A percentile compares a stretch with the other conserved stretches of the same genome.
These are phyloP conservation scores for Solanum gracilifrons DNA, from an alignment of 257 asterid species.

Conservation along the genomic window DNA sequence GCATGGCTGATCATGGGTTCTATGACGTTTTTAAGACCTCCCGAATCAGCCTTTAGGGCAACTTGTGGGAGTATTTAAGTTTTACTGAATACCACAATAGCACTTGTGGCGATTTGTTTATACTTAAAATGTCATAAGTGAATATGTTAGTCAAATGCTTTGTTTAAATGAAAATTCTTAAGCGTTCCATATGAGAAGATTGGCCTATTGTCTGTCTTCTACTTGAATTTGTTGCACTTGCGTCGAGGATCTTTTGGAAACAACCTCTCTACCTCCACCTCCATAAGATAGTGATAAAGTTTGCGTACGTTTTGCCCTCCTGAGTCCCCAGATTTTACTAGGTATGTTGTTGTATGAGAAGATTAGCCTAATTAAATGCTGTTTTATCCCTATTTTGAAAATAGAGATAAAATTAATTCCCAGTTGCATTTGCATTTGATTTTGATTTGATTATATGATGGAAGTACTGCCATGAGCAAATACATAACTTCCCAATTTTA, in stretches of 20 bases:
- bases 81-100: neutral
- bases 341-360: neutral
- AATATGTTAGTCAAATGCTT: neutral
- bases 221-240: neutral
- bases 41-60: neutral
- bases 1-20: neutral
- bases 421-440: neutral
- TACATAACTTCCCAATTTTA: neutral
- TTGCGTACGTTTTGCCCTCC: too few relatives aligned
- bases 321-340: too few relatives aligned
- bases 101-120: neutral
- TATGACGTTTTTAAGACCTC: neutral
- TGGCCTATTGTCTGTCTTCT: neutral
- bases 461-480: neutral
- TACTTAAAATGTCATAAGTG: neutral
- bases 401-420: neutral
- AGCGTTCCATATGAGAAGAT: neutral
- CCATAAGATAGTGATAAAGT: fast-evolving
- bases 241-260: neutral
- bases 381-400: too few relatives aligned
- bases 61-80: neutral
- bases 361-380: neutral
- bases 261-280: too few relatives aligned
- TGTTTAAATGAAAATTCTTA: neutral
- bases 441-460: neutral